phyloP scores from a whole-genome alignment of 2,329 filamentous ascomycete species.

The Alternaria sp. region DNA sequence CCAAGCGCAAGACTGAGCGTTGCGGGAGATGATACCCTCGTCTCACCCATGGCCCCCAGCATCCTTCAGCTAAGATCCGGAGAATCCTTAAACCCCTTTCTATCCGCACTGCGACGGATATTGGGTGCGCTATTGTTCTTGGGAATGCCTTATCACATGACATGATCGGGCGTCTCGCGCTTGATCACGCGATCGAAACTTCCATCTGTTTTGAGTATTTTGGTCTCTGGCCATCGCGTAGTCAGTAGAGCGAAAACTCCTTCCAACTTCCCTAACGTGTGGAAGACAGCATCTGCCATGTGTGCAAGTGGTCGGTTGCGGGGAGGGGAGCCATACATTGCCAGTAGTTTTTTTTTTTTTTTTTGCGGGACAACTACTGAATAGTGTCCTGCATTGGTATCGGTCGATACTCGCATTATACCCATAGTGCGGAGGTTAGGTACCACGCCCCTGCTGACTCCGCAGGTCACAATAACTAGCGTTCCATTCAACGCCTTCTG shows the following conservation, averaged over 20 bases:
- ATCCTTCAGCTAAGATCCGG: neutral
- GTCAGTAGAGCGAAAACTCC: neutral
- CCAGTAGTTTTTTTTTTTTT: too few species aligned
- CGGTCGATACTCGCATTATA: neutral
- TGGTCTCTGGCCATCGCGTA: neutral
- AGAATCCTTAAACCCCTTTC: neutral
- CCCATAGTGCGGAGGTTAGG: neutral
- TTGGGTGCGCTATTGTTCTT: neutral
- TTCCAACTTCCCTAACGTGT: neutral
- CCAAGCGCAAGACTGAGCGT: constrained; percentile 44
- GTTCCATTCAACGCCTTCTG: constrained; percentile 2
- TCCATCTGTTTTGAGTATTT: neutral
- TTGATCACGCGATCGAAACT: neutral
- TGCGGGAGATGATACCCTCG: neutral
- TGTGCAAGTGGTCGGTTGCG: neutral
- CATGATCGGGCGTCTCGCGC: neutral
- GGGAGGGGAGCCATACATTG: too few species aligned
- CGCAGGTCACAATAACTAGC: neutral
- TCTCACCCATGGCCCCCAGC: neutral
- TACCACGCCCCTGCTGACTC: neutral
- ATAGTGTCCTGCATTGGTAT: neutral
- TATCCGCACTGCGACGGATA: neutral
- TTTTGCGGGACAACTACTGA: too few species aligned
- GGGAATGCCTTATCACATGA: neutral
- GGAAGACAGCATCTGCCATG: neutral